A percentile compares a stretch with the other conserved stretches of the same genome.
These are phyloP conservation scores for Pharnaceum exiguum DNA, from an alignment of 148 eudicot species.

Conservation along the genomic window DNA sequence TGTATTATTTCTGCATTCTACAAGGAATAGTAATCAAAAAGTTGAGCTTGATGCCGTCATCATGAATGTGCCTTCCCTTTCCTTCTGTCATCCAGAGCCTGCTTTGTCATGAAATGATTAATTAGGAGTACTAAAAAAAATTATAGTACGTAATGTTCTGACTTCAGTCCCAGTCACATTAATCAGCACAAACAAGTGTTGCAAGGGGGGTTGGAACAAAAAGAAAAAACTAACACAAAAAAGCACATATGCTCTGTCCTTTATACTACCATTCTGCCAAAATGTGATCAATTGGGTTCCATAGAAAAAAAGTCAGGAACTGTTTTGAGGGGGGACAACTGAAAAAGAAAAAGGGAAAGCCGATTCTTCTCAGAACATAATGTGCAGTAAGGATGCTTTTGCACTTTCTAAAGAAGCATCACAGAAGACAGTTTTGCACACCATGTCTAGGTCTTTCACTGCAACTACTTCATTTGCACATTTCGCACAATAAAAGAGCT, in stretches of 20 bases:
- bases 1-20: not conserved
- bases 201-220: too few relatives aligned
- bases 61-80: conserved; percentile 43
- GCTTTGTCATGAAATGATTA: conserved; percentile 3
- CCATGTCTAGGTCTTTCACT: too few relatives aligned
- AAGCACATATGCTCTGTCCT: not conserved
- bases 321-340: too few relatives aligned
- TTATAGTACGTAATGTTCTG: not conserved
- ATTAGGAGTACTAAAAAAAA: not conserved
- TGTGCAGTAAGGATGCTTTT: not conserved
- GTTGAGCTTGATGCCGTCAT: not conserved
- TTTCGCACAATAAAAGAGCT: too few relatives aligned
- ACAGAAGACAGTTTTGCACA: too few relatives aligned
- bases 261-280: too few relatives aligned
- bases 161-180: too few relatives aligned
- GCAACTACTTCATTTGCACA: too few relatives aligned
- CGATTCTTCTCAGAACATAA: not conserved
- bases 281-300: too few relatives aligned
- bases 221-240: not conserved
- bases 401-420: conserved; percentile 1
- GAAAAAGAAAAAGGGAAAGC: conserved; percentile 5
- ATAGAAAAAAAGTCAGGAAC: too few relatives aligned
- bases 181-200: not conserved
- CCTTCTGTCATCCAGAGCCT: conserved; percentile 73
- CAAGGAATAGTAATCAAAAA: not conserved